These are phyloP conservation scores for Paramecium tetraurelia DNA, from an alignment of 73 alveolate species.

Conservation along the genomic window DNA sequence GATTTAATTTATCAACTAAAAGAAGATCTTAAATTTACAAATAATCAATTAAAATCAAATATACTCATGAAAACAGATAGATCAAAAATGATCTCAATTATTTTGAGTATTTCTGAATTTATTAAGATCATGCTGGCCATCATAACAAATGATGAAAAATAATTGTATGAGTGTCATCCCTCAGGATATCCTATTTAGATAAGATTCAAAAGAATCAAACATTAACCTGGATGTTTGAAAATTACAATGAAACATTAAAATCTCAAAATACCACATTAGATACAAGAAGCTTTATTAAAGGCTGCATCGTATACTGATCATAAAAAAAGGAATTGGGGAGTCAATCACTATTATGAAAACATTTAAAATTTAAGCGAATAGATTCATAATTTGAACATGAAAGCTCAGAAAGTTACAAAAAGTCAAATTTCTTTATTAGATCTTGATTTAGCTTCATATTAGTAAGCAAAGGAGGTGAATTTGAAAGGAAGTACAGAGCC, in stretches of 20 bases:
- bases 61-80: neutral
- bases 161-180: neutral
- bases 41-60: neutral
- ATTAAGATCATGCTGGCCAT: neutral
- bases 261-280: neutral
- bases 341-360: neutral
- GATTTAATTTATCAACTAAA: neutral
- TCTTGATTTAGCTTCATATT: neutral
- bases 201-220: neutral
- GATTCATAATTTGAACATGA: neutral
- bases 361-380: neutral
- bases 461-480: neutral
- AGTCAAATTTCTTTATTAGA: neutral
- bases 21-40: neutral
- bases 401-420: neutral
- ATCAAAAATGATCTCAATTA: constrained; percentile 1
- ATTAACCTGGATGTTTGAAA: neutral
- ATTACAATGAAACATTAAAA: neutral
- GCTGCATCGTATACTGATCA: neutral
- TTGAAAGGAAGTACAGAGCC: neutral
- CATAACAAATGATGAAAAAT: neutral
- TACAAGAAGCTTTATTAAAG: neutral
- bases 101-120: constrained; percentile 18
- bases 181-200: neutral
- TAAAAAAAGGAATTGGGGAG: constrained; percentile 39